Evolutionary conservation across 2,329 filamentous ascomycete species (phyloP), one percentile per base, ranked within the genome.

Genomic region (Fusarium miscanthi): DNA sequence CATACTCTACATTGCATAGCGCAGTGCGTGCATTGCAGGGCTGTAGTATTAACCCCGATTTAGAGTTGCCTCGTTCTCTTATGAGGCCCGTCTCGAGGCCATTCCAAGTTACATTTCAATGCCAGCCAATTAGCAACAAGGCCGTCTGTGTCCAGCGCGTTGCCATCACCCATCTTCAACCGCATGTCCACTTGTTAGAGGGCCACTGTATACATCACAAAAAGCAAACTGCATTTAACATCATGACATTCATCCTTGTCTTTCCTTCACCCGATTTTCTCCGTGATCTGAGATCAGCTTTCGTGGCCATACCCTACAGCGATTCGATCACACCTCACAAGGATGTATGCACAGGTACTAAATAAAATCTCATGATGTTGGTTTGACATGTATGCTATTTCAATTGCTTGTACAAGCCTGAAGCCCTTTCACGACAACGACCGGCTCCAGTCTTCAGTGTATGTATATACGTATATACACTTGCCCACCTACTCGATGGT

Each of bases 231-330:
- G 38, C 37, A 53, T 45, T 48, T 30, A 33, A 59, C n/a, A 57
- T 40, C 48, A 68, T 46, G 58, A 45, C 35, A 61, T 38, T 42
- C 35, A 51, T 42, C 65, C 62, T 49, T 63, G 61, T 56, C 54
- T 62, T 49, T 53, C 45, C 53, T 56, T 65, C 54, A 67, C 63
- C 75, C 75, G 75, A 74, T 66, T 76, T 69, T 70, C 72, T 65
- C 75, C 75, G 75, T 56, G 31, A 74, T 66, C 61, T 60, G 52
- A 64, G 42, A 37, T 62, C 46, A 74, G 33, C 27, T 31, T 40
- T 42, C n/a, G 25, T 17, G 43, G 33, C 41, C 48, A 46, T 74
- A 72, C 71, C 71, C 69, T 74, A 66, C 45, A 74, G 27, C 40
- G 14, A 63, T 49, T 41, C 48, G 38, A 38, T 42, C 19, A 56